A percentile compares a stretch with the other conserved stretches of the same genome.
These are phyloP conservation scores for Ophiosphaerella herpotricha DNA, from an alignment of 2,329 filamentous ascomycete species.

Conservation along the genomic window DNA sequence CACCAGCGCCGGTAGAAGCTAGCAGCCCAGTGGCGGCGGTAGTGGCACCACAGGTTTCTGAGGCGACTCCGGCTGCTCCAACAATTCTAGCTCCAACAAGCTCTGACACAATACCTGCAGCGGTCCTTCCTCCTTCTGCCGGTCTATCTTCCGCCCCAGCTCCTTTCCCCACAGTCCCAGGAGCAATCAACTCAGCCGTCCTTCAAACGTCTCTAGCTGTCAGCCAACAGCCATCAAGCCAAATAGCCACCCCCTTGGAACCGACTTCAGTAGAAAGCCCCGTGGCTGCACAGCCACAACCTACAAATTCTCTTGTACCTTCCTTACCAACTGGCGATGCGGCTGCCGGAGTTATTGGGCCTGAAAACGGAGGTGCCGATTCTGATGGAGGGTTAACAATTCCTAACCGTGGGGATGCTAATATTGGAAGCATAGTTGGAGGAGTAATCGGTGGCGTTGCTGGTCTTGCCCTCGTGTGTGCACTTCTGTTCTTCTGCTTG, in stretches of 20 bases:
- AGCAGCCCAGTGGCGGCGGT: slow-evolving; percentile 11
- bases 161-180: slow-evolving; percentile 12
- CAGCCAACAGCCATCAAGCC: slow-evolving; percentile 14
- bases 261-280: slow-evolving; percentile 14
- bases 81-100: slow-evolving; percentile 27
- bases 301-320: slow-evolving; percentile 19
- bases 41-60: slow-evolving; percentile 14
- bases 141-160: slow-evolving; percentile 6
- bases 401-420: slow-evolving; percentile 17
- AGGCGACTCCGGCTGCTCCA: slow-evolving; percentile 13
- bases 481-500: slow-evolving; percentile 40
- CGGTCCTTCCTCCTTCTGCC: slow-evolving; percentile 23
- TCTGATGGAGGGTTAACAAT: slow-evolving; percentile 25
- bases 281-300: slow-evolving; percentile 14
- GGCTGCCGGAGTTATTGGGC: slow-evolving; percentile 34
- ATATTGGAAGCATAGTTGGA: slow-evolving; percentile 40
- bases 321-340: slow-evolving; percentile 26
- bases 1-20: slow-evolving; percentile 8
- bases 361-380: slow-evolving; percentile 26
- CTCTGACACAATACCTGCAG: slow-evolving; percentile 38
- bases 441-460: slow-evolving; percentile 42
- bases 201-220: slow-evolving; percentile 15
- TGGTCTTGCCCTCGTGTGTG: slow-evolving; percentile 37
- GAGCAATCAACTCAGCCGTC: slow-evolving; percentile 12
- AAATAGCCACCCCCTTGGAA: slow-evolving; percentile 14